phyloP scores from a whole-genome alignment of 768 basidiomycete genomes.

The Tricholoma matsutake region DNA sequence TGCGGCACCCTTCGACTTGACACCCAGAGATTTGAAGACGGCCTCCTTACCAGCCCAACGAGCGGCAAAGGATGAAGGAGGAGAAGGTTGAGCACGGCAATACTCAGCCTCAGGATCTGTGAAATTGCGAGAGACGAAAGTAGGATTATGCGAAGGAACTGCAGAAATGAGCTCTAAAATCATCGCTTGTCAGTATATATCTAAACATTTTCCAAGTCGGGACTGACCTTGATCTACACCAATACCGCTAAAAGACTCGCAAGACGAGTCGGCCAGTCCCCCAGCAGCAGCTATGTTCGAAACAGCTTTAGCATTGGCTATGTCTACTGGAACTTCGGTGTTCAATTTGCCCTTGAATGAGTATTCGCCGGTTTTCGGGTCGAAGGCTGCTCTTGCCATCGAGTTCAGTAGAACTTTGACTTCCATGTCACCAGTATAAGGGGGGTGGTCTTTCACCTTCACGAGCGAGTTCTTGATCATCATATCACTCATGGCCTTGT shows the following conservation, averaged over 20 bases:
- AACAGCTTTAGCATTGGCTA: conserved; percentile 66
- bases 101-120: conserved; percentile 85
- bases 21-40: conserved; percentile 92
- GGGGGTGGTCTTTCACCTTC: conserved; percentile 91
- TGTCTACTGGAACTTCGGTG: conserved; percentile 49
- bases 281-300: conserved; percentile 46
- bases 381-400: conserved; percentile 77
- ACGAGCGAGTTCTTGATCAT: conserved; percentile 93
- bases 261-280: conserved; percentile 25
- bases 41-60: conserved; percentile 99
- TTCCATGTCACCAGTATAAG: conserved; percentile 86
- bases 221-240: conserved; percentile 86
- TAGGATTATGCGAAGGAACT: conserved; percentile 85
- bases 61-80: conserved; percentile 88
- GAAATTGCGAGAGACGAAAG: conserved; percentile 90
- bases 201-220: not conserved
- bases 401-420: conserved; percentile 87
- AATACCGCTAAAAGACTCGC: conserved; percentile 60
- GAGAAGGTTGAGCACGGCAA: conserved; percentile 83
- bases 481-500: conserved; percentile 94
- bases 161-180: conserved; percentile 81
- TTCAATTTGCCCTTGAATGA: conserved; percentile 68
- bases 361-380: conserved; percentile 84
- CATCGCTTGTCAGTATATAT: conserved; percentile 6
- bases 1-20: conserved; percentile 86